Evolutionary conservation across 1,284 basidiomycete genomes (phyloP).

Genomic region (Wallemia ichthyophaga): DNA sequence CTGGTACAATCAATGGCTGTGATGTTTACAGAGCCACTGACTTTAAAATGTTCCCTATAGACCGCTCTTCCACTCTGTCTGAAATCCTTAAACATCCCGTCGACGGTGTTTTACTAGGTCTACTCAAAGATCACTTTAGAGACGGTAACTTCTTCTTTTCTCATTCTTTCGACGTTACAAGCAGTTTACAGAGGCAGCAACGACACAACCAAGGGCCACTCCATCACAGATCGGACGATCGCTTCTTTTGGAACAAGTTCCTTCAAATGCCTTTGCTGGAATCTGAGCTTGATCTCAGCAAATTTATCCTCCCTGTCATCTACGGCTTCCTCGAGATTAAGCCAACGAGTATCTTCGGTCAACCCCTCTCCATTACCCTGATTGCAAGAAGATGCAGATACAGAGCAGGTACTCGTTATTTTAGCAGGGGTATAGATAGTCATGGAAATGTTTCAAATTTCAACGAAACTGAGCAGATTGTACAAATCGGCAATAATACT

Average conservation of each 20-base stretch:
- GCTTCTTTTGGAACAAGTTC: constrained; percentile 95
- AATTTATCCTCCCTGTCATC: constrained; percentile 68
- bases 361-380: constrained; percentile 53
- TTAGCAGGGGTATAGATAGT: constrained; percentile 69
- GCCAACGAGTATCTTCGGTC: constrained; percentile 40
- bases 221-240: constrained; percentile 43
- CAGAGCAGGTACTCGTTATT: constrained; percentile 88
- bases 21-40: constrained; percentile 70
- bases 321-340: constrained; percentile 82
- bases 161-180: constrained; percentile 71
- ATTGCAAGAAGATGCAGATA: constrained; percentile 77
- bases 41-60: constrained; percentile 65
- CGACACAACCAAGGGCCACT: constrained; percentile 22
- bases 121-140: constrained; percentile 59
- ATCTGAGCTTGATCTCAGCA: constrained; percentile 32
- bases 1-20: constrained; percentile 48
- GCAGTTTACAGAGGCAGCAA: constrained; percentile 59
- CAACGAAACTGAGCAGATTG: constrained; percentile 24
- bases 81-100: constrained; percentile 36
- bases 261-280: constrained; percentile 44
- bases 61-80: constrained; percentile 29
- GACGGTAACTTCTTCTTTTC: constrained; percentile 62
- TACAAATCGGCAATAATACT: constrained; percentile 48
- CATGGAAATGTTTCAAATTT: constrained; percentile 21
- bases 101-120: constrained; percentile 56